Base-by-base conservation (phyloP, 1,284 basidiomycete species). In the Pseudozyma hubeiensis region DNA sequence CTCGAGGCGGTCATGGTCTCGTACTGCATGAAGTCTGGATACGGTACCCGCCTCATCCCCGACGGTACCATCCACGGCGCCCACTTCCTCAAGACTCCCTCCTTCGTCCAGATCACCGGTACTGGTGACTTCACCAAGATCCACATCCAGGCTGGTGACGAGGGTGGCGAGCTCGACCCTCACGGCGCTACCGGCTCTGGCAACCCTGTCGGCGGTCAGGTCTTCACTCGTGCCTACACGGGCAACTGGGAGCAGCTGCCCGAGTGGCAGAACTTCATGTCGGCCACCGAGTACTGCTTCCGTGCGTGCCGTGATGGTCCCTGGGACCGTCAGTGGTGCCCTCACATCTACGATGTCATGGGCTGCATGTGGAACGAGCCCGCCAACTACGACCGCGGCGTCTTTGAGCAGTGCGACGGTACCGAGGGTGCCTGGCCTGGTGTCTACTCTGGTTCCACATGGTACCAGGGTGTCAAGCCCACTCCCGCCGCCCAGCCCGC, bases 51-150 rank as follows among this genome's bases (percentile, higher is more conserved):
- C 56, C 85, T 92, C 67, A 92, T 94, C 74, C 93, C 92, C 29
- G 87, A 90, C 65, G 92, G 91, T 35, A 86, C 91, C 30, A 89
- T 94, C 82, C 87, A 86, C 19, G 89, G 90, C 59, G 92, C 90
- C 31, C 91, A 92, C 84, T 90, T 90, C 77, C 86, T 90, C 68
- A 86, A 88, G 82, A 89, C 92, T 5, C 88, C 79, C 19, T 89
- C 90, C 81, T 92, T 89, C 79, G 87, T 92, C 33, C 90, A 92
- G 82, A 84, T 91, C 65, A 90, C 89, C 53, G 91, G 89, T 60
- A 51, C 51, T n/a, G 85, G 84, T 39, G 81, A 85, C 75, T 83
- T 85, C 24, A 85, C 83, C 65, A 84, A 82, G 76, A 78, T 85
- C 45, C 78, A 81, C 70, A 73, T 85, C 56, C 39, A 46, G 4